These are phyloP conservation scores for Ramaria sp. DNA, from an alignment of 768 basidiomycete species.

Conservation along the genomic window DNA sequence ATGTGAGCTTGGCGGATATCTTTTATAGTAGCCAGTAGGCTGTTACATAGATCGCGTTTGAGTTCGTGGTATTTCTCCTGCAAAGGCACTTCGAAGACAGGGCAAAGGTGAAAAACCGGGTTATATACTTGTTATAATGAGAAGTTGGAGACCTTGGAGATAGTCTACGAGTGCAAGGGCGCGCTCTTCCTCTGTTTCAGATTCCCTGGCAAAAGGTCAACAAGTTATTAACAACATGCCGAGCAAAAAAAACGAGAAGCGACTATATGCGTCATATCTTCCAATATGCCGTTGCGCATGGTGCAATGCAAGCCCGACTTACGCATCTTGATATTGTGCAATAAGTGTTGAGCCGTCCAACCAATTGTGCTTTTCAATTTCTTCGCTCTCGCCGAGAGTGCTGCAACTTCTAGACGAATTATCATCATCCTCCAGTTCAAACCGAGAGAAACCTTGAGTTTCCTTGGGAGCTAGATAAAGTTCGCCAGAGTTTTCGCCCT, in stretches of 20 bases:
- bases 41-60: constrained; percentile 2
- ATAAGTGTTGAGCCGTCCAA: constrained; percentile 1
- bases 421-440: background rate
- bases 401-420: background rate
- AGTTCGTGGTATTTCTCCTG: constrained; percentile 1
- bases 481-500: background rate
- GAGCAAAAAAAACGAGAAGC: background rate
- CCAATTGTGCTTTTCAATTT: constrained; percentile 1
- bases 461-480: background rate
- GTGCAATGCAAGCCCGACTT: background rate
- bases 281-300: background rate
- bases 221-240: background rate
- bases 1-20: constrained; percentile 7
- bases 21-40: background rate
- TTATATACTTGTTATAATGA: background rate
- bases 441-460: background rate
- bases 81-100: background rate
- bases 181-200: constrained; percentile 6
- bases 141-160: background rate
- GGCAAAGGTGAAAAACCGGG: background rate
- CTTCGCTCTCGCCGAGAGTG: background rate
- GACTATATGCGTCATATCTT: background rate
- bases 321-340: constrained; percentile 6
- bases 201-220: background rate
- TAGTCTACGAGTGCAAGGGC: constrained; percentile 2